Percentiles rank a stretch among this genome's conserved stretches.
phyloP scores from a whole-genome alignment of 2,329 filamentous ascomycete genomes.

The Xylariaceae sp. region DNA sequence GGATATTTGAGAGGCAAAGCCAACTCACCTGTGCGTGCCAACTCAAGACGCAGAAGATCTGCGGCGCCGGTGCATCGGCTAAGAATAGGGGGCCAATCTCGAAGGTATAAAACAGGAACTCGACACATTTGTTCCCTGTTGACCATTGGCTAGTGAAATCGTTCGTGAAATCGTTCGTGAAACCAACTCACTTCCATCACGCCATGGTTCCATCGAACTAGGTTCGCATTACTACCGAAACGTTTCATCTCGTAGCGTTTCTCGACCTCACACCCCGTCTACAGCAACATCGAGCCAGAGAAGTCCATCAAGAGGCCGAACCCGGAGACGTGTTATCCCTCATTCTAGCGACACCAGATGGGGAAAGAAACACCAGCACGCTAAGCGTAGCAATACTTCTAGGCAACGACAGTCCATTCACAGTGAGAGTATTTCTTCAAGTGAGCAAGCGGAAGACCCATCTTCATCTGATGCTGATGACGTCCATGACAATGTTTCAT shows the following conservation, averaged over 20 bases:
- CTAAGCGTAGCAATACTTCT: not conserved
- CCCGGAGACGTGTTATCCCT: conserved; percentile 18
- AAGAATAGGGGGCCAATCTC: not conserved
- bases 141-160: conserved; percentile 1
- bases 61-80: not conserved
- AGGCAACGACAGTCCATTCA: not conserved
- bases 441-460: not conserved
- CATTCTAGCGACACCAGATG: not conserved
- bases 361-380: not conserved
- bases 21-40: conserved; percentile 19
- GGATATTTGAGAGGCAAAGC: not conserved
- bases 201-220: conserved; percentile 8
- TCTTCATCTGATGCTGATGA: not conserved
- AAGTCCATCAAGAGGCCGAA: conserved; percentile 16
- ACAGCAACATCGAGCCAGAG: not conserved
- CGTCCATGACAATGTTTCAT: not conserved
- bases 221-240: not conserved
- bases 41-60: conserved; percentile 29
- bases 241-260: not conserved
- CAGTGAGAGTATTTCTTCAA: not conserved
- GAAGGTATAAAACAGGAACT: conserved; percentile 4
- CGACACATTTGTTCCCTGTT: not conserved
- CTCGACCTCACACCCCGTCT: not conserved
- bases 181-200: not conserved
- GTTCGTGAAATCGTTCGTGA: not conserved